A percentile compares a stretch with the other conserved stretches of the same genome.
Conservation (phyloP, 805 yeast species). For the Wickerhamiella sorbophila region DNA sequence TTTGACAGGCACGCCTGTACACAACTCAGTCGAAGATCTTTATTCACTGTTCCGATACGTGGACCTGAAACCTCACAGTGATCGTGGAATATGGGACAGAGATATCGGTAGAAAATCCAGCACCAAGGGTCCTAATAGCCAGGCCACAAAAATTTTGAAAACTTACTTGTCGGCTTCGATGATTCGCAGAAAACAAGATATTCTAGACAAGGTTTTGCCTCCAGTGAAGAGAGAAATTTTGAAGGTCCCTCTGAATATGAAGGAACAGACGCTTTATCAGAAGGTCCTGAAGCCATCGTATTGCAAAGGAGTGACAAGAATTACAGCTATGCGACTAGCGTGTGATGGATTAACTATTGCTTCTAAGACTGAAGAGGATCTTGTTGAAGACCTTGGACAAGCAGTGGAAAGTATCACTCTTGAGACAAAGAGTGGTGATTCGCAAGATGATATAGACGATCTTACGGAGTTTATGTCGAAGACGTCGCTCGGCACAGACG, state of each 20-base stretch:
- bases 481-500: constrained; percentile 10
- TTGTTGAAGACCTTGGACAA: background rate
- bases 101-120: constrained; percentile 21
- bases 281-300: background rate
- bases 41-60: constrained; percentile 36
- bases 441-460: constrained; percentile 20
- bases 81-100: constrained; percentile 17
- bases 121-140: constrained; percentile 5
- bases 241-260: constrained; percentile 3
- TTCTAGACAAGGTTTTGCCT: constrained; percentile 20
- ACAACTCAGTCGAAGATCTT: constrained; percentile 40
- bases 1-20: constrained; percentile 53
- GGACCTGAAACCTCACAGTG: constrained; percentile 19
- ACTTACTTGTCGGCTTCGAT: constrained; percentile 25
- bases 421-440: constrained; percentile 1
- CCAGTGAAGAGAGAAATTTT: constrained; percentile 2
- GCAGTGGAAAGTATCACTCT: background rate
- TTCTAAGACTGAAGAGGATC: background rate
- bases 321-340: constrained; percentile 13
- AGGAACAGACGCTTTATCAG: background rate
- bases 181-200: constrained; percentile 34
- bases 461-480: constrained; percentile 20
- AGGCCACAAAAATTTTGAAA: constrained; percentile 12
- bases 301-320: background rate
- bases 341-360: constrained; percentile 11